Evolutionary conservation across 2,329 filamentous ascomycete genomes (phyloP).

Genomic region (Aspergillus sp.): DNA sequence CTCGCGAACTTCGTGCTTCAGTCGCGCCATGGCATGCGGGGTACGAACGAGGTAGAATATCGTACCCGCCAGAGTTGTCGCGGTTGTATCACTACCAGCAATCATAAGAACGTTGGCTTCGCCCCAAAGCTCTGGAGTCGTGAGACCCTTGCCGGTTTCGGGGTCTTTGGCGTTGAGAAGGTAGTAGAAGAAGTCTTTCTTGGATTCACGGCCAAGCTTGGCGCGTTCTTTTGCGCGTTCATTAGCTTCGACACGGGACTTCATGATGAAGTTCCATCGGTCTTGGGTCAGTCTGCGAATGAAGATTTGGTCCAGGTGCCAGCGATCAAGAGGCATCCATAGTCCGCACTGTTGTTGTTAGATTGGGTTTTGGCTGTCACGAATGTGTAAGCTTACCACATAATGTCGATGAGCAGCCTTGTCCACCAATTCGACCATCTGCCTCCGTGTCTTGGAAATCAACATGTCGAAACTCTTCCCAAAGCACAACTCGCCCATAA

Average conservation of each 20-base stretch:
- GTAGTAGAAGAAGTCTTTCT: conserved; percentile 70
- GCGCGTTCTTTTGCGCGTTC: conserved; percentile 53
- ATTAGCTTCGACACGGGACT: conserved; percentile 60
- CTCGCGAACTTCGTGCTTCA: conserved; percentile 31
- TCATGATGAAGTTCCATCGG: conserved; percentile 63
- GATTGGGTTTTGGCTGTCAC: too few species aligned
- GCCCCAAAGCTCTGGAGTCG: conserved; percentile 60
- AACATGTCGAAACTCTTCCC: conserved; percentile 48
- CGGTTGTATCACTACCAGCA: conserved; percentile 65
- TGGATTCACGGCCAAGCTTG: conserved; percentile 58
- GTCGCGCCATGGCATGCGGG: conserved; percentile 21
- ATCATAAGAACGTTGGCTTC: conserved; percentile 68
- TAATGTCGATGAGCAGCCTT: conserved; percentile 62
- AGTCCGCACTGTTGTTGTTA: too few species aligned
- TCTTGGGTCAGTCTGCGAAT: conserved; percentile 61
- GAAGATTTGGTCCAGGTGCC: conserved; percentile 60
- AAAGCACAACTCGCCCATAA: conserved; percentile 47
- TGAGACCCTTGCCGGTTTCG: conserved; percentile 62
- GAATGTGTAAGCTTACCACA: conserved; percentile 43
- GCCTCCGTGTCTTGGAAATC: conserved; percentile 44
- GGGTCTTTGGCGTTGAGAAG: conserved; percentile 65
- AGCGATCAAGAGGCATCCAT: conserved; percentile 61
- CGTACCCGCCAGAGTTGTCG: conserved; percentile 49
- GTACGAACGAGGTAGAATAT: conserved; percentile 37
- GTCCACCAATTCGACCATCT: conserved; percentile 61